Base-by-base conservation (phyloP, 306 rosid species). In the Neltuma alba region DNA sequence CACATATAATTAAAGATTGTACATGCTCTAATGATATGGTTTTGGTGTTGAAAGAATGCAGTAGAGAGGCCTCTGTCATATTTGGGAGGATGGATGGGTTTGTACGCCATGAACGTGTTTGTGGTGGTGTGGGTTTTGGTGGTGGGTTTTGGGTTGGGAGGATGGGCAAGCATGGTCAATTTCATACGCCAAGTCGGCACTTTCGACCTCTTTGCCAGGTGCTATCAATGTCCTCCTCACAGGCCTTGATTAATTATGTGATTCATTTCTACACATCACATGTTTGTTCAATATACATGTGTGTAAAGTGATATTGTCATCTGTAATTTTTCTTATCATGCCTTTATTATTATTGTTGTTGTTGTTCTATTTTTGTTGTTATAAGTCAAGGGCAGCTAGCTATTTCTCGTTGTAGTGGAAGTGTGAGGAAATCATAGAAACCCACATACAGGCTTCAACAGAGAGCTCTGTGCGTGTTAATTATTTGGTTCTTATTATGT, bases 231-330 rank as follows among this genome's bases (percentile, higher is more conserved):
- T 21, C 14, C 25, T 25, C 57, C 61, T 54, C 61, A 54, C 14
- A 54, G 21, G 61, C 28, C 14, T 54, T 54, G 61, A 54, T 54
- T 23, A 2, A 3, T 52, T 52, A 7, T 27, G 12, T 52, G 58
- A 11, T n/a, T 52, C 2, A 7, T 54, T 50, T n/a, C 25, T 44
- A 2, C 48, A 2, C 15, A 16, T 5, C 2, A 15, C 4, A 14
- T 20, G 1, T n/a, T n/a, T n/a, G 74, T 77, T 70, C 79, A 75
- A 83, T 63, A 86, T 84, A 87, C 80, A 77, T 83, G 92, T 83
- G 97, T 89, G 90, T 87, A 92, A 94, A 94, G 89, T 86, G 93
- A 83, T 6, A 0, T 91, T 89, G 93, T 76, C 89, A 76, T 87
- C 81, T 81, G 83, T 82, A 82, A 47, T 75, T 38, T 73, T 52